Evolutionary conservation across 139 green algal species (phyloP), one percentile per base, ranked within the genome.

Genomic region (Coelastrella sp.): DNA sequence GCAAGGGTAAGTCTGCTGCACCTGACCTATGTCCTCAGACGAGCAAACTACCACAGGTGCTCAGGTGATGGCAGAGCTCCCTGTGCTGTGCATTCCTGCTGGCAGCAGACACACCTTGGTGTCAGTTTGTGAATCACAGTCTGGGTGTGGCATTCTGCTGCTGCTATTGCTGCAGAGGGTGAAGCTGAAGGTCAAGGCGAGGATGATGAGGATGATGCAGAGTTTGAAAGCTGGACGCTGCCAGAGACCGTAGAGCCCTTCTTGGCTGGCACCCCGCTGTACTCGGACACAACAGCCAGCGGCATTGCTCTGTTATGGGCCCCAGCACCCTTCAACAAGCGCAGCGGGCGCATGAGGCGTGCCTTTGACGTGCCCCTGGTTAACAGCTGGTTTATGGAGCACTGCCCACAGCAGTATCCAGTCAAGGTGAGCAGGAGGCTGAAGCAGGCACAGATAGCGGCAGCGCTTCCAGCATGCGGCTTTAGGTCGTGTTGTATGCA

Each of bases 221-320:
- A 99, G 25, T 88, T 91, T 83, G 87, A 91, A 66, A 72, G 20
- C 56, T 91, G 96, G 90, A 89, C 83, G 60, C 95, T 99, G 80
- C 98, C 98, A 7, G 96, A 97, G 59, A 96, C 91, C 20, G 94
- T 99, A 79, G 91, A 97, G 73, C 96, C 96, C 4, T 93, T 99
- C 73, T 91, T 99, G 85, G 72, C 61, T 25, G 93, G 95, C 24
- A 9, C 89, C 1, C 92, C 93, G 24, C 92, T 99, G 24, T 98
- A 98, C 92, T 96, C 93, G 12, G 97, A 99, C 84, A 98, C 91
- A 84, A 99, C 98, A 0, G 95, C 96, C 56, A 75, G 66, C 0
- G 98, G 97, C 89, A 98, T 99, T 85, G 96, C 97, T 80, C 95
- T 99, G 82, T 94, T 99, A 57, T 99, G 96, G 95, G 98, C 98